A percentile compares a stretch with the other conserved stretches of the same genome.
Evolutionary conservation across 768 basidiomycete genomes (phyloP).

Genomic region (Mycena rosella): DNA sequence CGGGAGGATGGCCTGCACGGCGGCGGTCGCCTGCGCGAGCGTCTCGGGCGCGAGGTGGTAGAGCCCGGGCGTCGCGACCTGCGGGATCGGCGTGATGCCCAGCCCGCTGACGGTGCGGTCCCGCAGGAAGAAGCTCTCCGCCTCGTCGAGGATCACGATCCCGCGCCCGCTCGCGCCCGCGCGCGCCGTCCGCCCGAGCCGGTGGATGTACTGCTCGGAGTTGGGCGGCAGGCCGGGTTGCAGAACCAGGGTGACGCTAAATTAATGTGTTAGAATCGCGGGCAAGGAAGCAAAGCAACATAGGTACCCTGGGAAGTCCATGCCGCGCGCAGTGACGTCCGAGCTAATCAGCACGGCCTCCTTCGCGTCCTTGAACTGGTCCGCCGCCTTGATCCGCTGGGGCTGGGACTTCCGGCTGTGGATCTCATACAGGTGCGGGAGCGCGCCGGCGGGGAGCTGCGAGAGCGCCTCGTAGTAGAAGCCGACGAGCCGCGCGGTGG

Average conservation of each 20-base stretch:
- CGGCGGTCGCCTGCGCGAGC: constrained; percentile 35
- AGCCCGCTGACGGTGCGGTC: constrained; percentile 54
- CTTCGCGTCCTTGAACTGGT: constrained; percentile 59
- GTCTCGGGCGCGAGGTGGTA: constrained; percentile 13
- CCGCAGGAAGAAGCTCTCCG: constrained; percentile 63
- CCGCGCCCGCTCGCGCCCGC: constrained; percentile 76
- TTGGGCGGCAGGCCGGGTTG: constrained; percentile 77
- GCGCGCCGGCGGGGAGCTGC: constrained; percentile 29
- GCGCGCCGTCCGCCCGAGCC: constrained; percentile 83
- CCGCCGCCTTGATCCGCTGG: constrained; percentile 60
- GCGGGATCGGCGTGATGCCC: constrained; percentile 51
- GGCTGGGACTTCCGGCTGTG: constrained; percentile 69
- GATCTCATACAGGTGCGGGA: constrained; percentile 63
- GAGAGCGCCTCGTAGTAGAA: constrained; percentile 35
- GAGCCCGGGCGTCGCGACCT: constrained; percentile 37
- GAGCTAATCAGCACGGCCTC: constrained; percentile 64
- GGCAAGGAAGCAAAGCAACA: background rate
- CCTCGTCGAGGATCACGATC: constrained; percentile 65
- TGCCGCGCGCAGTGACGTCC: constrained; percentile 73
- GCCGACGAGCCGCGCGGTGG: constrained; percentile 64
- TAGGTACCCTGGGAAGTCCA: constrained; percentile 73
- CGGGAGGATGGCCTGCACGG: constrained; percentile 45
- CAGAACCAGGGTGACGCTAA: constrained; percentile 68
- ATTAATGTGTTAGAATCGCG: background rate
- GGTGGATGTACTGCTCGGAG: constrained; percentile 83